Evolutionary conservation across 768 basidiomycete species (phyloP).

Genomic region (Tubosaeta brunneosetosa): DNA sequence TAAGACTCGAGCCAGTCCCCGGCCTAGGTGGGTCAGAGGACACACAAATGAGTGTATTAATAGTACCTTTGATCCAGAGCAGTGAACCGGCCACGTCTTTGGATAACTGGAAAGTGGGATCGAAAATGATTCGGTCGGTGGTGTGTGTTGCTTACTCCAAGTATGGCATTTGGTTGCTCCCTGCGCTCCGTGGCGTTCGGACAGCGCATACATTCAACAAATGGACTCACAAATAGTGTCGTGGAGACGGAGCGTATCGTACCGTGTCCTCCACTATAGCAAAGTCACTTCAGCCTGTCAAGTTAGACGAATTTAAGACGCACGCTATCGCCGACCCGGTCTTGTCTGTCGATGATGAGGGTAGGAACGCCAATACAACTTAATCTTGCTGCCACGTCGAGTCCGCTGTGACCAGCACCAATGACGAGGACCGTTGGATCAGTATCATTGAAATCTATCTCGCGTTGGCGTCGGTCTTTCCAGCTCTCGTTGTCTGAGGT

Average conservation of each 20-base stretch:
- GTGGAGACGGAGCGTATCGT: slow-evolving; percentile 52
- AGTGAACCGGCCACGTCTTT: slow-evolving; percentile 46
- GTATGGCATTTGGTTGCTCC: slow-evolving; percentile 53
- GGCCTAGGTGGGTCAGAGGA: slow-evolving; percentile 33
- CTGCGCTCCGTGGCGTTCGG: slow-evolving; percentile 22
- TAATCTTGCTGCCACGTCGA: slow-evolving; percentile 58
- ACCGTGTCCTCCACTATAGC: slow-evolving; percentile 48
- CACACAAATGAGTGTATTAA: neutral
- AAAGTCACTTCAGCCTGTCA: slow-evolving; percentile 2
- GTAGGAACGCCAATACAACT: slow-evolving; percentile 49
- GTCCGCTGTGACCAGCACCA: slow-evolving; percentile 63
- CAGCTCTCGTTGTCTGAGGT: slow-evolving; percentile 46
- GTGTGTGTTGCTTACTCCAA: slow-evolving; percentile 36
- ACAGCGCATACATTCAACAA: slow-evolving; percentile 2
- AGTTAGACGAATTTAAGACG: neutral
- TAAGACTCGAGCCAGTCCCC: slow-evolving; percentile 64
- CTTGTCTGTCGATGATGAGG: slow-evolving; percentile 51
- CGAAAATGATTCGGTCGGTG: neutral
- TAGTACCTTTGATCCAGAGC: slow-evolving; percentile 46
- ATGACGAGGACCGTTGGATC: slow-evolving; percentile 58
- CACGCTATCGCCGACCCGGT: slow-evolving; percentile 45
- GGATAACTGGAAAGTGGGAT: slow-evolving; percentile 40
- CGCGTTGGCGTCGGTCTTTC: slow-evolving; percentile 40
- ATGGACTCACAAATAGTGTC: slow-evolving; percentile 42
- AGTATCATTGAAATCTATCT: slow-evolving; percentile 40